Conservation (phyloP, 2,329 filamentous ascomycete species). For the Didymella segeticola region DNA sequence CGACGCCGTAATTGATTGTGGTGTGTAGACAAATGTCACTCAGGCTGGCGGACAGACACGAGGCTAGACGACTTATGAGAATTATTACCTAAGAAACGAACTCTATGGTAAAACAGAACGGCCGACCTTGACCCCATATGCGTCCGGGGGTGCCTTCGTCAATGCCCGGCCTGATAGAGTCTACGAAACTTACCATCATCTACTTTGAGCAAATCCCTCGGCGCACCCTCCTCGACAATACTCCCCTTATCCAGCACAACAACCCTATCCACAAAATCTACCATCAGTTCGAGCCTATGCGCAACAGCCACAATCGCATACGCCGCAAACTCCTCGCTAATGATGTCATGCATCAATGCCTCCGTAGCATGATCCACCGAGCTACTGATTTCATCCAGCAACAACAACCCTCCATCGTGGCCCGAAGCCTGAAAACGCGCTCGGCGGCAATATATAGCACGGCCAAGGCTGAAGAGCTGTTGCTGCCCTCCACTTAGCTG, state of each 20-base stretch:
- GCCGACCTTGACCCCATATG: too few relatives aligned
- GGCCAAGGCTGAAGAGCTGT: constrained; percentile 66
- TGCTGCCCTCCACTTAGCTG: constrained; percentile 57
- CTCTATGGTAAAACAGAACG: too few relatives aligned
- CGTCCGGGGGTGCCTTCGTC: too few relatives aligned
- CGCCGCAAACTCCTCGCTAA: constrained; percentile 57
- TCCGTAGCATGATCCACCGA: constrained; percentile 65
- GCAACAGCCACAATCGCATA: constrained; percentile 20
- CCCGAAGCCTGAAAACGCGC: neutral
- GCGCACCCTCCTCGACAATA: neutral
- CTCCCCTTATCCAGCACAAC: constrained; percentile 44
- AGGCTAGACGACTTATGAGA: too few relatives aligned
- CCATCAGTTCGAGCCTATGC: constrained; percentile 18
- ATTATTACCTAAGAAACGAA: too few relatives aligned
- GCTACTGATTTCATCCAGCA: constrained; percentile 21
- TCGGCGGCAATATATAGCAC: constrained; percentile 56
- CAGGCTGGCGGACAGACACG: too few relatives aligned
- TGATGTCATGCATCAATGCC: constrained; percentile 60
- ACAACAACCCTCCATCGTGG: constrained; percentile 11
- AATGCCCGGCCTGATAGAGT: too few relatives aligned
- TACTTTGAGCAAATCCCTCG: neutral
- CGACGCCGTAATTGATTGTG: constrained; percentile 4
- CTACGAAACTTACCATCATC: too few relatives aligned
- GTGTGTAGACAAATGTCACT: neutral
- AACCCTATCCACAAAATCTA: constrained; percentile 22